Evolutionary conservation across 345 rosid species (phyloP).

Genomic region (Brassica cretica): DNA sequence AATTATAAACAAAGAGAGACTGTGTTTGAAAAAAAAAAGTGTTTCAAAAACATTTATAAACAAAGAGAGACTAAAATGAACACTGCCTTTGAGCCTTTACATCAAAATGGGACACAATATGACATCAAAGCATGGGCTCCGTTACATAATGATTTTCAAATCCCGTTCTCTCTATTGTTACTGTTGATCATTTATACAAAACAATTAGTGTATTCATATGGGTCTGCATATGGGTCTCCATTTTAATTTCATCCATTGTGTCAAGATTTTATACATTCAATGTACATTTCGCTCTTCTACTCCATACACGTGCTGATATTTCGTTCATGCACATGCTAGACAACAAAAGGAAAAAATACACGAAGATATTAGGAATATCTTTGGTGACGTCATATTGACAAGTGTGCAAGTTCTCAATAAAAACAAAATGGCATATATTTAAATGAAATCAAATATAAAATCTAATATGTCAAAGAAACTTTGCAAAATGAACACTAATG

Average conservation of each 20-base stretch:
- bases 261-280: slow-evolving; percentile 35
- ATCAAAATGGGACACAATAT: slow-evolving; percentile 32
- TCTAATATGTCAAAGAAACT: background rate
- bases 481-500: background rate
- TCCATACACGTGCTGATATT: background rate
- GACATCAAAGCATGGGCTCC: slow-evolving; percentile 40
- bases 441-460: background rate
- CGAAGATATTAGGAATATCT: background rate
- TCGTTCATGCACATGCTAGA: slow-evolving; percentile 17
- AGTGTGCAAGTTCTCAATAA: background rate
- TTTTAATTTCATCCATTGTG: slow-evolving; percentile 15
- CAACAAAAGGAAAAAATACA: slow-evolving; percentile 6
- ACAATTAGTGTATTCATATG: background rate
- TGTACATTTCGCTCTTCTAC: slow-evolving; percentile 12
- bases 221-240: slow-evolving; percentile 34
- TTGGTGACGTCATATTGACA: background rate
- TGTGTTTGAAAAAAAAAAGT: too few relatives aligned
- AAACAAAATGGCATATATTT: background rate
- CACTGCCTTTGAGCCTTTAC: slow-evolving; percentile 27
- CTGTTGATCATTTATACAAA: background rate
- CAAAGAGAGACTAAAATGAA: slow-evolving; percentile 11
- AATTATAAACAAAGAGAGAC: background rate
- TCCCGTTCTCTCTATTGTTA: slow-evolving; percentile 6
- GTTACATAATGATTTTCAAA: background rate
- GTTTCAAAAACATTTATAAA: background rate